phyloP scores from a whole-genome alignment of 768 basidiomycete genomes.

The Vararia minispora region DNA sequence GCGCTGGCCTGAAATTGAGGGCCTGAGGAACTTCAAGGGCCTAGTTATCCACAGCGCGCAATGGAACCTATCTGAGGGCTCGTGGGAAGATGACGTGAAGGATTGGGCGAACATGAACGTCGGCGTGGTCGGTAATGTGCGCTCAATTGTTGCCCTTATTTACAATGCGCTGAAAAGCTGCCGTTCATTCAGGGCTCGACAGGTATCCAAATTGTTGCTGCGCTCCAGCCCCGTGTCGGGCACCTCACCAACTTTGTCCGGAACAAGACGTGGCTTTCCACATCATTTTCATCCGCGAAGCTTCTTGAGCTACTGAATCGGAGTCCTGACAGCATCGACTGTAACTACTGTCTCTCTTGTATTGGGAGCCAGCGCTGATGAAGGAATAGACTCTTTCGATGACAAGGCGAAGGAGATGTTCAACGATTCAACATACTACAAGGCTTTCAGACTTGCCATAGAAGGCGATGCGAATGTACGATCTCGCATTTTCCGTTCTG shows the following conservation, averaged over 20 bases:
- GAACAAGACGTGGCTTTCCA: conserved; percentile 46
- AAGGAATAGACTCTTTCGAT: conserved; percentile 43
- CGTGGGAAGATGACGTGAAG: conserved; percentile 33
- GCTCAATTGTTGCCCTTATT: conserved; percentile 12
- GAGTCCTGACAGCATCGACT: conserved; percentile 27
- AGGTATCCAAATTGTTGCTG: conserved; percentile 48
- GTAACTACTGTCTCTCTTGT: conserved; percentile 22
- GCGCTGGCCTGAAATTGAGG: conserved; percentile 58
- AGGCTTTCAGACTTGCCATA: conserved; percentile 34
- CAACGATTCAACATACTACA: conserved; percentile 36
- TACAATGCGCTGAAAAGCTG: background rate
- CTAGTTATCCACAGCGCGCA: conserved; percentile 50
- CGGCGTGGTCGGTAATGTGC: conserved; percentile 50
- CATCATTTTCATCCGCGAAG: conserved; percentile 30
- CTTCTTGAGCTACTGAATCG: conserved; percentile 29
- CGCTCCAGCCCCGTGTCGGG: conserved; percentile 40
- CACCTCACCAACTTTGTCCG: conserved; percentile 45
- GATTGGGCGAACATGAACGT: conserved; percentile 43
- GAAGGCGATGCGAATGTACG: conserved; percentile 41
- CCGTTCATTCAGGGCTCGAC: conserved; percentile 40
- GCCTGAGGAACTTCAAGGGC: conserved; percentile 45
- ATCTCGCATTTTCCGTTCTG: background rate
- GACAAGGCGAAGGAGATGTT: conserved; percentile 39
- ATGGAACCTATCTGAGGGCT: conserved; percentile 33
- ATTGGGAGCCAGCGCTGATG: too few relatives aligned